These are phyloP conservation scores for Hygrophila difformis DNA, from an alignment of 257 asterid genomes.

Conservation along the genomic window DNA sequence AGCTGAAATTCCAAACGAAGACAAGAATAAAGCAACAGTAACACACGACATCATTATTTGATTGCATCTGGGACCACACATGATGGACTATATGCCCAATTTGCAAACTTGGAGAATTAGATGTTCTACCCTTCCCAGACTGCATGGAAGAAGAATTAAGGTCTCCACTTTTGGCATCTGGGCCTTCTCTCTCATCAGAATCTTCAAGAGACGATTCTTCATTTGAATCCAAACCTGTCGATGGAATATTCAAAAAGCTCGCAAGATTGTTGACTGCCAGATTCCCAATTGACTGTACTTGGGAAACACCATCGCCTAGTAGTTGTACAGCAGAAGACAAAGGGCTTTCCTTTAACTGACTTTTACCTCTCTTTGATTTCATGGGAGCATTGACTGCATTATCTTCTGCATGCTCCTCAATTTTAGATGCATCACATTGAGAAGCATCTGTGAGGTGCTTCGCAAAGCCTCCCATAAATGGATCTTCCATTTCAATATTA, in stretches of 20 bases:
- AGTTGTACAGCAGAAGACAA: conserved; percentile 88
- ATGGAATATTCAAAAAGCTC: conserved; percentile 69
- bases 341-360: conserved; percentile 60
- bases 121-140: conserved; percentile 68
- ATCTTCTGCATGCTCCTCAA: conserved; percentile 48
- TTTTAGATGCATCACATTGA: conserved; percentile 66
- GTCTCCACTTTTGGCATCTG: conserved; percentile 27
- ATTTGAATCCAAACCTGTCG: conserved; percentile 67
- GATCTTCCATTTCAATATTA: conserved; percentile 39
- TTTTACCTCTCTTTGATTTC: conserved; percentile 40
- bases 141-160: conserved; percentile 49
- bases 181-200: too few relatives aligned
- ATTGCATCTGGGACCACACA: conserved; percentile 91
- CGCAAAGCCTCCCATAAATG: conserved; percentile 36
- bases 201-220: conserved; percentile 49
- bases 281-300: conserved; percentile 94
- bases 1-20: conserved; percentile 94
- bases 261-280: conserved; percentile 88
- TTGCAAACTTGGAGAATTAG: conserved; percentile 65
- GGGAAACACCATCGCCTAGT: conserved; percentile 90
- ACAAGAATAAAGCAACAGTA: conserved; percentile 82
- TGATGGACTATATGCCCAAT: conserved; percentile 71
- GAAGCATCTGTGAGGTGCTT: conserved; percentile 42
- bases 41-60: conserved; percentile 90
- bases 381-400: conserved; percentile 28